Evolutionary conservation across 2,329 filamentous ascomycete species (phyloP), one percentile per base, ranked within the genome.

Genomic region (Cytospora piceicola): DNA sequence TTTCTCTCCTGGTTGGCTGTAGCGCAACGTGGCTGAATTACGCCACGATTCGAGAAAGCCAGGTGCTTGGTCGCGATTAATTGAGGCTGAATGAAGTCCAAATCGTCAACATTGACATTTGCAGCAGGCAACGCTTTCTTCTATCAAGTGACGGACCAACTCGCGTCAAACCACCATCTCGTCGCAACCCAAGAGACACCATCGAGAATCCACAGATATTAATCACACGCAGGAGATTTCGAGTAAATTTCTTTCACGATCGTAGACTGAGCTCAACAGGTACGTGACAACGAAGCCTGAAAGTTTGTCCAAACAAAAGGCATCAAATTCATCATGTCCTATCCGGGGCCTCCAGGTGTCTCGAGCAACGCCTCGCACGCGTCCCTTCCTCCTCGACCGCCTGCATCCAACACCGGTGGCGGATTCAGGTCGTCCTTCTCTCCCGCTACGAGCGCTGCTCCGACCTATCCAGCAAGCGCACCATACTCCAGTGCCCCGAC

Each of bases 311-410:
- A 72, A 69, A 49, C n/a, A 20, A 58, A 71, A 72, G 75, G 72
- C 74, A 76, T 79, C 83, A 75, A 79, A 80, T 88, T 88, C 85
- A 88, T 88, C 85, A 94, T 94, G 92, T 90, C 91, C 80, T 92
- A 92, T 85, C 90, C 91, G 80, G 90, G 89, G 76, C 90, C 90
- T 90, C 90, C 92, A 92, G 91, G 91, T 87, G 81, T 86, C 77
- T 77, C 82, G 77, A 74, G n/a, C 46, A 49, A 49, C 46, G 46
- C 46, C 46, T 49, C 46, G 11, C 46, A 49, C 46, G 75, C 86
- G 54, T 92, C 90, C 71, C 89, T 96, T 49, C 92, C 92, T 70
- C 88, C 92, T 69, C 89, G 91, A 72, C 92, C 92, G 68, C 91
- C 92, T 52, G 85, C 88, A 61, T 82, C 88, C 69, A 79, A 78